Conservation (phyloP, 2,329 filamentous ascomycete species). For the Colletotrichum sansevieriae region DNA sequence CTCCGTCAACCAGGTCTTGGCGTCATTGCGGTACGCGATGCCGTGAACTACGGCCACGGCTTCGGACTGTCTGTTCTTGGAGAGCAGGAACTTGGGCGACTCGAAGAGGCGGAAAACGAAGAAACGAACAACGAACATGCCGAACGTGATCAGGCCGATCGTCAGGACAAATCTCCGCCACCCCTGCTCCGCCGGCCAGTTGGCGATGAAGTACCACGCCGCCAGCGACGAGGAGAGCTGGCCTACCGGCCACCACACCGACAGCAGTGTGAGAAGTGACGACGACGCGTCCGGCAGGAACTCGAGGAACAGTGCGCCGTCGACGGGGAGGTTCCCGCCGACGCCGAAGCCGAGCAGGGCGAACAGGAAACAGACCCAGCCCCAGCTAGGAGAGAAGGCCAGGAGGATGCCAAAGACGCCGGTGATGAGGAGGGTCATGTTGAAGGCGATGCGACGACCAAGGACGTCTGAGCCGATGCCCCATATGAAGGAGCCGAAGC, state of each 20-base stretch:
- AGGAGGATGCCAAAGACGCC: conserved; percentile 80
- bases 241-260: conserved; percentile 88
- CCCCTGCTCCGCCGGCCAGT: conserved; percentile 76
- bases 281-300: conserved; percentile 83
- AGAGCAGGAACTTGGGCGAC: conserved; percentile 86
- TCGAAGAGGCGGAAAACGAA: conserved; percentile 86
- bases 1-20: conserved; percentile 81
- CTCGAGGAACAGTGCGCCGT: conserved; percentile 86
- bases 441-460: conserved; percentile 85
- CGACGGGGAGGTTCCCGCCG: conserved; percentile 82
- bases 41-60: conserved; percentile 85
- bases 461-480: conserved; percentile 83
- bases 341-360: conserved; percentile 76
- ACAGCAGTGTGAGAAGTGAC: conserved; percentile 82
- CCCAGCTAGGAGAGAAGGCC: conserved; percentile 77
- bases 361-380: conserved; percentile 70
- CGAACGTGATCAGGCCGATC: conserved; percentile 78
- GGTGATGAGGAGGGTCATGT: conserved; percentile 81
- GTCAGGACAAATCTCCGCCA: conserved; percentile 82
- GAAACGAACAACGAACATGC: conserved; percentile 84
- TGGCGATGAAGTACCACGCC: conserved; percentile 82
- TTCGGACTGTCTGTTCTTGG: conserved; percentile 80
- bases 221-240: conserved; percentile 79
- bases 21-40: conserved; percentile 78
- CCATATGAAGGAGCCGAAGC: conserved; percentile 84